These are phyloP conservation scores for Skeletonema grethae DNA, from an alignment of 108 stramenopile genomes.

Conservation along the genomic window DNA sequence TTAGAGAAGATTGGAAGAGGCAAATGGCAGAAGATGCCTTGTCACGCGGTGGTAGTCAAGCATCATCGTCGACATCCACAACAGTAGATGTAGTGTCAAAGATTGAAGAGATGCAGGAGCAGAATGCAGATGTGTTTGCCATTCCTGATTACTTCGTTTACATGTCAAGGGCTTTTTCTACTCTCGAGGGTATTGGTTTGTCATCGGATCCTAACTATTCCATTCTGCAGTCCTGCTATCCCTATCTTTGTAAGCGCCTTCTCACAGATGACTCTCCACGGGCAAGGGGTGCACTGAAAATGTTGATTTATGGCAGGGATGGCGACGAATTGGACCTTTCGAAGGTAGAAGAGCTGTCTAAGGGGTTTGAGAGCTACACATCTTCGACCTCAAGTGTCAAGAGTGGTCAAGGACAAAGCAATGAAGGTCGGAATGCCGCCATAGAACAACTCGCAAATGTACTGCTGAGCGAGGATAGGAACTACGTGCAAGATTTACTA, in stretches of 20 bases:
- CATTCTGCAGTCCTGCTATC: constrained; percentile 63
- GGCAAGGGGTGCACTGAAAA: constrained; percentile 55
- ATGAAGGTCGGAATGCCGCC: constrained; percentile 41
- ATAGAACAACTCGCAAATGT: constrained; percentile 48
- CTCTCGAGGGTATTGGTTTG: constrained; percentile 78
- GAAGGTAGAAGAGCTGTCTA: constrained; percentile 54
- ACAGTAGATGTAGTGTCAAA: constrained; percentile 46
- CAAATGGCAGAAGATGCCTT: constrained; percentile 47
- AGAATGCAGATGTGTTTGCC: constrained; percentile 59
- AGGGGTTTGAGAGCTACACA: constrained; percentile 64
- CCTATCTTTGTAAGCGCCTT: constrained; percentile 66
- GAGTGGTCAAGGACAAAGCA: constrained; percentile 20
- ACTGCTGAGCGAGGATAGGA: constrained; percentile 41
- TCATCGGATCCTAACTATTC: constrained; percentile 57
- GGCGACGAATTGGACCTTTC: constrained; percentile 42
- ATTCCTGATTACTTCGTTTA: constrained; percentile 71
- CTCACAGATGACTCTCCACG: constrained; percentile 64
- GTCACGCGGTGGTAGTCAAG: constrained; percentile 9
- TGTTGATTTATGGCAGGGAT: constrained; percentile 51
- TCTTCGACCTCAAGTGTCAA: constrained; percentile 47
- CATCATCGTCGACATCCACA: constrained; percentile 16
- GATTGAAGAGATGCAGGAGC: constrained; percentile 60
- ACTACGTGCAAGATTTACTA: constrained; percentile 54
- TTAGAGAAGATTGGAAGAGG: constrained; percentile 40
- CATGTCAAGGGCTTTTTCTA: constrained; percentile 66